Evolutionary conservation across 768 basidiomycete species (phyloP).

Genomic region (Hortiboletus flavorubellus): DNA sequence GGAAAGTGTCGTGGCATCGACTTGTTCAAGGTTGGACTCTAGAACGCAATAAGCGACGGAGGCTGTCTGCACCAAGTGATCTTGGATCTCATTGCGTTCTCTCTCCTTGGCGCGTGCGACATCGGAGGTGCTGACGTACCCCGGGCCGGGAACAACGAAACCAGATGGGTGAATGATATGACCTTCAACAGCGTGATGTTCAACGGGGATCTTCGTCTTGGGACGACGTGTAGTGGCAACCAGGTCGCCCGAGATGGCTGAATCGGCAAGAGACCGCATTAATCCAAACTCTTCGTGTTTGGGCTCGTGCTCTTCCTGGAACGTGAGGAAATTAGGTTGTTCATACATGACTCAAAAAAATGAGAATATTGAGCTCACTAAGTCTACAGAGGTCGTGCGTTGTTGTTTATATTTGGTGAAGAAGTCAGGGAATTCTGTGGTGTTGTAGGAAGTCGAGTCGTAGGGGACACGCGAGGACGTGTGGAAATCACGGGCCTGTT

Average conservation of each 20-base stretch:
- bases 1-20: conserved; percentile 25
- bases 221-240: conserved; percentile 29
- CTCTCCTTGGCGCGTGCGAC: conserved; percentile 25
- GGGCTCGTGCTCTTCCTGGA: background rate
- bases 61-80: conserved; percentile 26
- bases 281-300: conserved; percentile 15
- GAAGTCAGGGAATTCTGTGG: conserved; percentile 24
- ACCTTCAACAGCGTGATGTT: conserved; percentile 19
- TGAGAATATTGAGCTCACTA: conserved; percentile 1
- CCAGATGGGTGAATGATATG: conserved; percentile 26
- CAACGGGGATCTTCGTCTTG: conserved; percentile 27
- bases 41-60: conserved; percentile 32
- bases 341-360: background rate
- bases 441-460: conserved; percentile 28
- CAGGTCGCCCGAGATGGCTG: conserved; percentile 22
- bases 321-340: background rate
- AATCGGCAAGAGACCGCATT: conserved; percentile 23
- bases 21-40: conserved; percentile 28
- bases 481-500: conserved; percentile 25
- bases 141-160: conserved; percentile 30
- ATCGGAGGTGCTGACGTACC: conserved; percentile 24
- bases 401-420: conserved; percentile 27
- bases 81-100: conserved; percentile 20
- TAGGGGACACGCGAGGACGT: conserved; percentile 14
- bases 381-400: background rate